These are phyloP conservation scores for Fusarium foetens DNA, from an alignment of 2,329 filamentous ascomycete species.

Conservation along the genomic window DNA sequence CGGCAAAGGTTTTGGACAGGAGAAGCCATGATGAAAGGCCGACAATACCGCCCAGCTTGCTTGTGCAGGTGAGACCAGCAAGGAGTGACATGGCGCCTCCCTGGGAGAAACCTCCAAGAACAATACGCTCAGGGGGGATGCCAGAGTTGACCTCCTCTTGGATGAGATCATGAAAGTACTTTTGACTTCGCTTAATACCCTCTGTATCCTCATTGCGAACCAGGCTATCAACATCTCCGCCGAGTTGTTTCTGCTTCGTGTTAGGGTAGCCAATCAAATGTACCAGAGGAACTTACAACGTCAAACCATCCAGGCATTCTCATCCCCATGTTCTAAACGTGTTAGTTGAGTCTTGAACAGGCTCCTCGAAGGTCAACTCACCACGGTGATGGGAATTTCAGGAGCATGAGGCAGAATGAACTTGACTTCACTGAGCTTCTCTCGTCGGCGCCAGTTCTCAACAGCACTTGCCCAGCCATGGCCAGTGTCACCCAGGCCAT, in stretches of 20 bases:
- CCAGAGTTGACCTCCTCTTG: slow-evolving; percentile 82
- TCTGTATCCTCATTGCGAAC: slow-evolving; percentile 68
- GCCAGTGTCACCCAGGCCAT: slow-evolving; percentile 88
- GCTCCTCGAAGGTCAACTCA: slow-evolving; percentile 34
- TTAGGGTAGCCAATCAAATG: background rate
- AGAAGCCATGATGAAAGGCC: slow-evolving; percentile 85
- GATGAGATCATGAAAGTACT: slow-evolving; percentile 83
- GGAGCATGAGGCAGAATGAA: slow-evolving; percentile 96
- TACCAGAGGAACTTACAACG: slow-evolving; percentile 61
- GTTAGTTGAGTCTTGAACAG: slow-evolving; percentile 15
- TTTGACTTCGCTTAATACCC: slow-evolving; percentile 77
- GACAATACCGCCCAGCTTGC: slow-evolving; percentile 88
- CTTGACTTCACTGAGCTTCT: slow-evolving; percentile 87
- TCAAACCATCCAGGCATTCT: slow-evolving; percentile 90
- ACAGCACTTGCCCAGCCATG: slow-evolving; percentile 84
- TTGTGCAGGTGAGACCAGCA: slow-evolving; percentile 75
- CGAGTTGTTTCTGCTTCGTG: slow-evolving; percentile 47
- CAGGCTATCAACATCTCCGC: slow-evolving; percentile 47
- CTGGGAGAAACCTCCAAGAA: slow-evolving; percentile 87
- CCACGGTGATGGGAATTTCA: slow-evolving; percentile 80
- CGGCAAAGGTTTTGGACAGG: slow-evolving; percentile 62
- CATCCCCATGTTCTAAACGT: slow-evolving; percentile 44
- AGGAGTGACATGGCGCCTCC: slow-evolving; percentile 90
- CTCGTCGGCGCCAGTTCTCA: slow-evolving; percentile 84
- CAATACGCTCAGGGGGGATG: slow-evolving; percentile 83